Conservation (phyloP, 352 stramenopile species). For the Plasmopara muralis region DNA sequence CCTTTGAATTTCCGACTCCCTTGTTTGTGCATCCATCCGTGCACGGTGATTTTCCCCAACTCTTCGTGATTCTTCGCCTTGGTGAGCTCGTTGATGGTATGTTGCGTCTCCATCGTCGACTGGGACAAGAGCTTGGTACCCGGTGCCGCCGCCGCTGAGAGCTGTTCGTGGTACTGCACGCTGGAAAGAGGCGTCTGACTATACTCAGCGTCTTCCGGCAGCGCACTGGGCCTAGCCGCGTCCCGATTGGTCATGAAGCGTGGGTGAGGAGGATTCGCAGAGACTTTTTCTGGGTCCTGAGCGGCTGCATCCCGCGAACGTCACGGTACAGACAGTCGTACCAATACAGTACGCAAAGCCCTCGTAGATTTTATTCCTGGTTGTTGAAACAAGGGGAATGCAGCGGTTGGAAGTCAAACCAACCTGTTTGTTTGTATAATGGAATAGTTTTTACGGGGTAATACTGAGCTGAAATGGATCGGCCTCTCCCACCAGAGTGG, state of each 20-base stretch:
- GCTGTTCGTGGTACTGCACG: constrained; percentile 25
- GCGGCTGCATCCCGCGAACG: neutral
- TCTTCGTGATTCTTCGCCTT: constrained; percentile 39
- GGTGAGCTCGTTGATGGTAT: constrained; percentile 59
- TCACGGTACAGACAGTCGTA: neutral
- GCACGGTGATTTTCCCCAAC: constrained; percentile 61
- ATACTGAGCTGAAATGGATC: too few species aligned
- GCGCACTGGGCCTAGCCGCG: constrained; percentile 12
- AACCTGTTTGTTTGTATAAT: too few species aligned
- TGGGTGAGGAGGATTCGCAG: neutral
- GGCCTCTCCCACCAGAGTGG: too few species aligned
- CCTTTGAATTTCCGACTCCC: constrained; percentile 76
- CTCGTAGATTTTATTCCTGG: too few species aligned
- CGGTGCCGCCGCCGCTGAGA: constrained; percentile 15
- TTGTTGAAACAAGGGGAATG: too few species aligned
- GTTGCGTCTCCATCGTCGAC: constrained; percentile 40
- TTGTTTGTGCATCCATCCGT: constrained; percentile 85
- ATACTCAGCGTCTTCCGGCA: constrained; percentile 32
- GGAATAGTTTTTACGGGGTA: too few species aligned
- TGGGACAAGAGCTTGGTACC: constrained; percentile 28
- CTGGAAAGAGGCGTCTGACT: constrained; percentile 25
- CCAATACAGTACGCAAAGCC: too few species aligned
- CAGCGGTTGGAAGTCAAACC: too few species aligned
- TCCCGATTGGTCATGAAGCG: constrained; percentile 24
- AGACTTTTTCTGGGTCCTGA: constrained; percentile 21